Percentiles rank a stretch among this genome's conserved stretches.
These are phyloP conservation scores for Austroboletus festivus DNA, from an alignment of 768 basidiomycete species.

Conservation along the genomic window DNA sequence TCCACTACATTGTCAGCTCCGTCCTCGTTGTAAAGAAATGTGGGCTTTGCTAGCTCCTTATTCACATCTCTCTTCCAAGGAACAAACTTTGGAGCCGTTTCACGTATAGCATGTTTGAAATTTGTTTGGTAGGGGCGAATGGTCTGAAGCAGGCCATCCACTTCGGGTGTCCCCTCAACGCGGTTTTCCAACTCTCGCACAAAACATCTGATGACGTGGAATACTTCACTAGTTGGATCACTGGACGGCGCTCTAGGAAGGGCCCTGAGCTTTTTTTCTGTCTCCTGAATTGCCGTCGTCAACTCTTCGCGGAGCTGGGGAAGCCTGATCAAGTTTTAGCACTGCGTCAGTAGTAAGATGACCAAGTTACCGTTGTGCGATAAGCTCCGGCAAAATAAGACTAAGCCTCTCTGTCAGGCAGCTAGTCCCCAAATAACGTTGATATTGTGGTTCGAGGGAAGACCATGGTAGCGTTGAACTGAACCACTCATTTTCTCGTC, in stretches of 20 bases:
- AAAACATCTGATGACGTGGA: conserved; percentile 47
- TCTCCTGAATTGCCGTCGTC: conserved; percentile 39
- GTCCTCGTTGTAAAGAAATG: conserved; percentile 44
- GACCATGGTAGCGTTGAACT: conserved; percentile 49
- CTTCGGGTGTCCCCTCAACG: conserved; percentile 52
- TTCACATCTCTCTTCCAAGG: conserved; percentile 49
- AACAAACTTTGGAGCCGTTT: conserved; percentile 56
- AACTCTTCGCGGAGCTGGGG: conserved; percentile 63
- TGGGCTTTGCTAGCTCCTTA: conserved; percentile 6
- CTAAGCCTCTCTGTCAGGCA: conserved; percentile 60
- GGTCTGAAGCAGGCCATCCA: conserved; percentile 51
- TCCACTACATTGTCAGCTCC: background rate
- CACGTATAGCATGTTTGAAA: conserved; percentile 48
- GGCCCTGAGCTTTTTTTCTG: conserved; percentile 30
- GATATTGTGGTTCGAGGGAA: conserved; percentile 46
- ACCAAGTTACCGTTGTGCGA: conserved; percentile 49
- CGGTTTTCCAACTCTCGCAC: conserved; percentile 40
- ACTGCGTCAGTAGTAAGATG: conserved; percentile 37
- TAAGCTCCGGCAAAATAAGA: conserved; percentile 55
- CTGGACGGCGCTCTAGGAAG: conserved; percentile 53
- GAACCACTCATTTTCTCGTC: conserved; percentile 55
- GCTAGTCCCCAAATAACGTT: conserved; percentile 51
- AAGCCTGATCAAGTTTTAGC: conserved; percentile 47
- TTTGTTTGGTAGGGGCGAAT: conserved; percentile 47
- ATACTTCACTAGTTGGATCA: conserved; percentile 57